Evolutionary conservation across 78 protist genomes (phyloP), one percentile per base, ranked within the genome.

Genomic region (Emiliania huxleyi): DNA sequence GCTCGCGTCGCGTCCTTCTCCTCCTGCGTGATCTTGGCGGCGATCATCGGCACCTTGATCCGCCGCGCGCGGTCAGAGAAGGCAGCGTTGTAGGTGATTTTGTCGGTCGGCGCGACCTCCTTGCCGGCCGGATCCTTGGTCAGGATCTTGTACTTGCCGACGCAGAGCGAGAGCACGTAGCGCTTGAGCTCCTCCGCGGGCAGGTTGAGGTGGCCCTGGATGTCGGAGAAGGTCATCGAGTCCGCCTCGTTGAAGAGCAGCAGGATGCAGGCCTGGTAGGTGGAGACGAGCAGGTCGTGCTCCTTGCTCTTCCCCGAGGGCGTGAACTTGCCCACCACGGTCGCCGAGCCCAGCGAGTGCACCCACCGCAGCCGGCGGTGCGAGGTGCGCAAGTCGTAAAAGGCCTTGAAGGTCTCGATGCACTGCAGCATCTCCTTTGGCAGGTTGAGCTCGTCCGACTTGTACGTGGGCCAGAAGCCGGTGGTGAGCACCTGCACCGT

Each of bases 391-490:
- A 2, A 0, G 37, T 71, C 91, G 87, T 89, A 93, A 19, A 46
- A 93, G 18, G 40, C 44, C 45, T 91, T 62, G 87, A 93, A 93
- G 55, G 79, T 69, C 33, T 71, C 44, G 12, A 92, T 84, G 62
- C 91, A 84, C 77, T 2, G 11, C 48, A 40, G 18, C 81, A 88
- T 56, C 81, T 88, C 91, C 25, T 25, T 0, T 1, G 91, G 91
- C 73, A 87, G 18, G 73, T 52, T 87, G 55, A 75, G 62, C 15
- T 79, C 94, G 89, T 83, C 91, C 29, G 56, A 56, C 71, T 87
- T 90, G 91, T 92, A 92, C n/a, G 94, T 93, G 26, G 95, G 95
- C 95, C 95, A 93, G 91, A 69, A 90, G 6, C 95, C 95, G 19
- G 91, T 84, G 12, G 95, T 90, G 33, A 93, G 95, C 69, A 93